Base-by-base conservation (phyloP, 768 basidiomycete species). In the Gloeophyllum trabeum region DNA sequence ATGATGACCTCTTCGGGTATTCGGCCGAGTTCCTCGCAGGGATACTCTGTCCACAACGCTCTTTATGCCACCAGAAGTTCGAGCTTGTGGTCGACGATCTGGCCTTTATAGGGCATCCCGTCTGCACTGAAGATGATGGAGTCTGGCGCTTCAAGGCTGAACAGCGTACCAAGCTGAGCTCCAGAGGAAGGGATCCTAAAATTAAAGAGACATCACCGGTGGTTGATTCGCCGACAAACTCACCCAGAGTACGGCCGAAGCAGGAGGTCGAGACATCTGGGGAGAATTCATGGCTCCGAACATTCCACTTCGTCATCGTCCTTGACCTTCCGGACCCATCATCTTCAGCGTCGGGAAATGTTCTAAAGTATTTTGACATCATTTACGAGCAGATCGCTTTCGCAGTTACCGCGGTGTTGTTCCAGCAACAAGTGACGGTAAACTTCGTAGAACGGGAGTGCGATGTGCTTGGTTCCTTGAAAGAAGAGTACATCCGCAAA, bases 91-190 rank as follows among this genome's bases (percentile, higher is more conserved):
- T 96, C 20, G 92, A 98, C 55, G 82, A 92, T 51, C 69, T 98
- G 20, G 87, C 79, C 4, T 98, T 97, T 58, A 71, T 97, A 35
- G 96, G 96, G 0, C 93, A 98, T 58, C 96, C 94, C 1, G 91
- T 97, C 2, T 86, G 83, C 54, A 75, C 75, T 7, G 82, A 86
- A 41, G 53, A 65, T 22, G 79, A 82, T 49, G 86, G 82, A 1
- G 66, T 55, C 12, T 92, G 92, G 90, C 65, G 67, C 30, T 87
- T 87, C 57, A 76, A 71, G 54, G 64, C 66, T n/a, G 81, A 83
- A 51, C 77, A 71, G 48, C 49, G 28, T 7, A 16, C 54, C 40
- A 74, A 75, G 49, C 46, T 61, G 32, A 64, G 59, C 26, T 66
- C 71, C 19, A 64, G 79, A 44, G 81, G 79, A 25, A 61, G 81